A percentile compares a stretch with the other conserved stretches of the same genome.
Conservation (phyloP, 768 basidiomycete genomes). For the Boletus edulis region DNA sequence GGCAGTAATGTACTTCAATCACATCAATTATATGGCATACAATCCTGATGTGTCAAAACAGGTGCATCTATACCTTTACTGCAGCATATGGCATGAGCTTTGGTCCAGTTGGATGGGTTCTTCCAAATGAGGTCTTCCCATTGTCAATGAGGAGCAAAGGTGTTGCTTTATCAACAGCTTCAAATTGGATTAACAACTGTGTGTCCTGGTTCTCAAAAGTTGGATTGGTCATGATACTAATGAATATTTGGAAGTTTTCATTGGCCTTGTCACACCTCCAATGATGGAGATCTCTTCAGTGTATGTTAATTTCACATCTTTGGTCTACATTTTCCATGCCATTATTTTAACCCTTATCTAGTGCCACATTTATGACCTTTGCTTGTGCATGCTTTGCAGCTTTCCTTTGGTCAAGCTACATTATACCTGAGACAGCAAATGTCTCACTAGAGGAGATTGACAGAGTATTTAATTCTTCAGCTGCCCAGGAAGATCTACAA, state of each 20-base stretch:
- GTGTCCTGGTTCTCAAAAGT: slow-evolving; percentile 12
- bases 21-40: neutral
- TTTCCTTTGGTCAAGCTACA: slow-evolving; percentile 67
- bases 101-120: slow-evolving; percentile 81
- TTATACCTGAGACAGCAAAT: slow-evolving; percentile 76
- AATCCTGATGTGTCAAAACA: slow-evolving; percentile 18
- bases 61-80: slow-evolving; percentile 72
- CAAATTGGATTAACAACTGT: slow-evolving; percentile 89
- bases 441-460: slow-evolving; percentile 78
- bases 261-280: slow-evolving; percentile 71
- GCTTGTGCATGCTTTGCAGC: slow-evolving; percentile 60
- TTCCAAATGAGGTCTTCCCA: slow-evolving; percentile 82
- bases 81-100: slow-evolving; percentile 74
- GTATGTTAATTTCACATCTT: slow-evolving; percentile 32
- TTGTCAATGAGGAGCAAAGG: slow-evolving; percentile 77
- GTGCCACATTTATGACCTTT: slow-evolving; percentile 69
- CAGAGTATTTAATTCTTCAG: slow-evolving; percentile 58
- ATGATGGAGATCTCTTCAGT: slow-evolving; percentile 59
- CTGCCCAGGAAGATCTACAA: slow-evolving; percentile 50
- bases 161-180: slow-evolving; percentile 78
- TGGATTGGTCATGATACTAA: slow-evolving; percentile 1
- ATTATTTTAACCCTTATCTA: slow-evolving; percentile 22
- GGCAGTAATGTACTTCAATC: slow-evolving; percentile 55
- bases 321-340: neutral
- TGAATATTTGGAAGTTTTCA: slow-evolving; percentile 49